These are phyloP conservation scores for Perkinsus marinus DNA, from an alignment of 169 alveolate genomes.

Conservation along the genomic window DNA sequence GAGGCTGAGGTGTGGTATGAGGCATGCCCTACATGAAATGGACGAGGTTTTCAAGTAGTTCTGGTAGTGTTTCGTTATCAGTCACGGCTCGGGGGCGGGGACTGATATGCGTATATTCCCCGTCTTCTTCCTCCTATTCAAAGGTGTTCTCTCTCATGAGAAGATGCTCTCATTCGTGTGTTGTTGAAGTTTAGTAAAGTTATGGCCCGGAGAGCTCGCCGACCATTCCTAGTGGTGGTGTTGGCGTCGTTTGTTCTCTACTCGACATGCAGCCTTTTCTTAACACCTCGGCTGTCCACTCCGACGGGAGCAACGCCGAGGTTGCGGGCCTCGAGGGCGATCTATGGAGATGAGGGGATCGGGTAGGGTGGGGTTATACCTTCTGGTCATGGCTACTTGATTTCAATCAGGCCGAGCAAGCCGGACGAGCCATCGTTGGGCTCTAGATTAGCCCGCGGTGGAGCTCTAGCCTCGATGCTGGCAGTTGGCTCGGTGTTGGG, in stretches of 20 bases:
- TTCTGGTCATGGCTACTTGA: background rate
- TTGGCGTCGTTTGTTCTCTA: background rate
- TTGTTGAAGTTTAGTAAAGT: background rate
- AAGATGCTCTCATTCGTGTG: background rate
- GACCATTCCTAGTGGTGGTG: background rate
- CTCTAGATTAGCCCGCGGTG: background rate
- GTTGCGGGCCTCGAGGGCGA: background rate
- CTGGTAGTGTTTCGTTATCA: background rate
- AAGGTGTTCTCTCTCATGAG: too few species aligned
- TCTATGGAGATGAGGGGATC: background rate
- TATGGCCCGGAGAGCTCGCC: background rate
- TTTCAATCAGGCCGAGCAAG: background rate
- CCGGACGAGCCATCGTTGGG: background rate
- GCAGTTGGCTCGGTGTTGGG: background rate
- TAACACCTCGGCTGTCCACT: background rate
- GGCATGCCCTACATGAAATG: background rate
- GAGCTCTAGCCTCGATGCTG: background rate
- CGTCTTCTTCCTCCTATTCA: too few species aligned
- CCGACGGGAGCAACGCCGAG: background rate
- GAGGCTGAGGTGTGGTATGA: background rate
- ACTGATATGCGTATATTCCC: too few species aligned
- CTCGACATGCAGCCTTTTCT: background rate
- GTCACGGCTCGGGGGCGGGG: background rate
- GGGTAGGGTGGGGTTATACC: background rate
- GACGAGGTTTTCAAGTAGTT: background rate